Evolutionary conservation across 805 yeast genomes (phyloP), one percentile per base, ranked within the genome.

Genomic region (Wickerhamomyces ciferrii): DNA sequence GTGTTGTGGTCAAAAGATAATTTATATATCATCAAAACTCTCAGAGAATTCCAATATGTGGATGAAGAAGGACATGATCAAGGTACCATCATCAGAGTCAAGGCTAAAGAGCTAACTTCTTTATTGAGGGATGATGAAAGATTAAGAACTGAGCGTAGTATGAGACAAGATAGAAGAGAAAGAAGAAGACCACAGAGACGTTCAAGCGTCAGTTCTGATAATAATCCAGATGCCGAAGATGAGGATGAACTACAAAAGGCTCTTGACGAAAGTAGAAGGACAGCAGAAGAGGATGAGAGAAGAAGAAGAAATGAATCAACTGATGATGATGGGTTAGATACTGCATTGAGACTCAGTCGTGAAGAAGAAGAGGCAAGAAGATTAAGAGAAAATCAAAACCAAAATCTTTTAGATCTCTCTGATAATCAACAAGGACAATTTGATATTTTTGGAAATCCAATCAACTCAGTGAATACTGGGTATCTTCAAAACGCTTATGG

Each of bases 1-100:
- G 96, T 91, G 6, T 70, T 83, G 35, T 92, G 99, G 99, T 81
- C 91, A 50, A 85, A 82, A 61, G 96, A 89, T 61, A 91, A 92
- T 62, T 64, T 91, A 34, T 92, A 89, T 66, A 76, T 91, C 43
- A 80, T 92, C 62, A 90, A 91, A 69, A 90, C 97, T 0, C 72
- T 92, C 55, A 79, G 96, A 45, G 98, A 92, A 63, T 92, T 92
- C 65, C 88, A 84, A 56, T 86, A 82, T 61, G 72, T 75, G 36
- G 97, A 92, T 63, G 92, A 87, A 42, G 60, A 71, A 18, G 90
- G 87, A 41, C 69, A 73, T 25, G 99, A 92, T 65, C 95, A 88
- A 59, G 98, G 99, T 20, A 85, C 86, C 9, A 79, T 88, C 44
- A 84, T 85, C 48, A 77, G 99, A 49, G 89, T 88, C 38, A 88